These are phyloP conservation scores for Tausonia pullulans DNA, from an alignment of 1,284 basidiomycete genomes.

Conservation along the genomic window DNA sequence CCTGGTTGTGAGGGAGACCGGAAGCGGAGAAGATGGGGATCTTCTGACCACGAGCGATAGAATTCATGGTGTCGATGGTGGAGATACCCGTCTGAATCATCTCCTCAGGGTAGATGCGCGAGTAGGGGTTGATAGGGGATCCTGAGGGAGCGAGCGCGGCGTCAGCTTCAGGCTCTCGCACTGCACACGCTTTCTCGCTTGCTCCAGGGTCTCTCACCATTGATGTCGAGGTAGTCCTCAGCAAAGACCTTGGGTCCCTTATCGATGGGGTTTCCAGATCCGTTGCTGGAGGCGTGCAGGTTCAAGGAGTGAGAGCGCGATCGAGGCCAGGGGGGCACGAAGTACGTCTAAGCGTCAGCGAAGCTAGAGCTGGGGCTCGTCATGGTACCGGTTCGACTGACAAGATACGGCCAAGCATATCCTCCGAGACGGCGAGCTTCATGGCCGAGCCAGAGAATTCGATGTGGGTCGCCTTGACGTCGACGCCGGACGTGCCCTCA, in stretches of 20 bases:
- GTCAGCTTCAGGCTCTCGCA: constrained; percentile 1
- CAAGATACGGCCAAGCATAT: constrained; percentile 98
- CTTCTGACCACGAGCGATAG: constrained; percentile 99
- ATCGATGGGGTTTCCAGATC: constrained; percentile 94
- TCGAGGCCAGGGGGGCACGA: no score
- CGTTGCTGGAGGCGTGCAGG: constrained; percentile 48
- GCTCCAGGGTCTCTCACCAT: constrained; percentile 49
- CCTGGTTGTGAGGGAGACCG: constrained; percentile 97
- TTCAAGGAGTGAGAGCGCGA: no score
- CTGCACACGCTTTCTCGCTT: background rate
- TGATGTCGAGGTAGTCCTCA: constrained; percentile 98
- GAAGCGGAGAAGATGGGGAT: constrained; percentile 99
- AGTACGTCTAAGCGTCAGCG: no score
- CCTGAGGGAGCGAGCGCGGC: constrained; percentile 41
- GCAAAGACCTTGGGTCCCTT: constrained; percentile 98
- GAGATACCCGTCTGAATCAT: constrained; percentile 99
- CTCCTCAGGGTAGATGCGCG: constrained; percentile 98
- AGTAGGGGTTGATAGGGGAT: constrained; percentile 97
- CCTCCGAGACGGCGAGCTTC: constrained; percentile 98
- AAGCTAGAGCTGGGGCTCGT: no score
- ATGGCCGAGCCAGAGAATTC: constrained; percentile 97
- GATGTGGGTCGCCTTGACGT: constrained; percentile 89
- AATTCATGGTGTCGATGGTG: constrained; percentile 98
- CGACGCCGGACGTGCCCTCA: constrained; percentile 94
- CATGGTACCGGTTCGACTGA: no score